Evolutionary conservation across 768 basidiomycete genomes (phyloP).

Genomic region (Rhodocollybia butyracea): DNA sequence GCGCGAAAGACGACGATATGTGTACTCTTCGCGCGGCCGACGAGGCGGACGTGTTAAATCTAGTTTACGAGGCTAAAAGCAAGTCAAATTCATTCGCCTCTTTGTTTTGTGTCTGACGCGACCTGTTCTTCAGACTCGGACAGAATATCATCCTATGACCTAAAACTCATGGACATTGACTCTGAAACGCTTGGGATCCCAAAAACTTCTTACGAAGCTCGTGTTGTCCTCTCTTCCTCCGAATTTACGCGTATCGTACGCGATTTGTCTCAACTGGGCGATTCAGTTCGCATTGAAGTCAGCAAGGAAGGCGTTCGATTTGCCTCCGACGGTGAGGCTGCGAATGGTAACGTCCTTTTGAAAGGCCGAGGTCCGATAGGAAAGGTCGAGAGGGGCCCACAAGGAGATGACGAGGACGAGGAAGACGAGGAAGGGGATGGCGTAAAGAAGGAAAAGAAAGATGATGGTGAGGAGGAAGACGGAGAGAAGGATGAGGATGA

Average conservation of each 20-base stretch:
- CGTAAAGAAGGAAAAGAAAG: slow-evolving; percentile 29
- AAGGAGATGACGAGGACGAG: slow-evolving; percentile 38
- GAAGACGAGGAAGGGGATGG: slow-evolving; percentile 24
- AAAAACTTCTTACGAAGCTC: slow-evolving; percentile 95
- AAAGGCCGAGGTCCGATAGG: slow-evolving; percentile 29
- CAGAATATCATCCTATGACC: slow-evolving; percentile 95
- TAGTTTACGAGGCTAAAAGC: slow-evolving; percentile 92
- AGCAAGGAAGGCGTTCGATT: slow-evolving; percentile 95
- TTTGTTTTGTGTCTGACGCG: neutral
- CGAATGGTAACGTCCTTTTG: slow-evolving; percentile 83
- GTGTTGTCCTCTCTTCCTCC: slow-evolving; percentile 77
- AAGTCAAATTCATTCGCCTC: slow-evolving; percentile 22
- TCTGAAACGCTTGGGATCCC: slow-evolving; percentile 93
- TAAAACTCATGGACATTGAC: slow-evolving; percentile 99
- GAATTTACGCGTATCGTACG: slow-evolving; percentile 94
- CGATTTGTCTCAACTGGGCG: slow-evolving; percentile 87
- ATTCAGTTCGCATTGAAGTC: slow-evolving; percentile 93
- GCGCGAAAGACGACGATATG: slow-evolving; percentile 93
- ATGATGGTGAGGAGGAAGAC: slow-evolving; percentile 34
- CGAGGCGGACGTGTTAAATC: slow-evolving; percentile 82
- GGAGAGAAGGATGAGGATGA: slow-evolving; percentile 33
- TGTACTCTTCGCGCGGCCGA: slow-evolving; percentile 90
- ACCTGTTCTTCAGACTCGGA: slow-evolving; percentile 61
- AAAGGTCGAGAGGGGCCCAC: slow-evolving; percentile 24
- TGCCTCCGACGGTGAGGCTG: slow-evolving; percentile 89